These are phyloP conservation scores for Ophiostoma populinum DNA, from an alignment of 2,329 filamentous ascomycete genomes.

Conservation along the genomic window DNA sequence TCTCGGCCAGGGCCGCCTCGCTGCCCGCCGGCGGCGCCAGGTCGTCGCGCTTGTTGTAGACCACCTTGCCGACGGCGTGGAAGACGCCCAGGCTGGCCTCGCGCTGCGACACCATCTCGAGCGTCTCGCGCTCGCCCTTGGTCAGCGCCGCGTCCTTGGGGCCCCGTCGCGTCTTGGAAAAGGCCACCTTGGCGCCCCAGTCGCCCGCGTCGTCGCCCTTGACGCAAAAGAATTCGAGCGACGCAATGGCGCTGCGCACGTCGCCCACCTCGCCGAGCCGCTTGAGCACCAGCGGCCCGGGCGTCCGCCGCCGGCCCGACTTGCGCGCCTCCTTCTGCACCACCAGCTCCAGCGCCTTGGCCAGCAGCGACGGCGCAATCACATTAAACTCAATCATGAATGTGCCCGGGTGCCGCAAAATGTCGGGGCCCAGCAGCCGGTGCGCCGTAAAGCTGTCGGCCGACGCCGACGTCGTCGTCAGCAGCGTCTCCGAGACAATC, in stretches of 20 bases:
- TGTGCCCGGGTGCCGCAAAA: slow-evolving; percentile 64
- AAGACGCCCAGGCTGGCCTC: slow-evolving; percentile 89
- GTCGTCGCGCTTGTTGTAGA: slow-evolving; percentile 83
- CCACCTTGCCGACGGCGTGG: slow-evolving; percentile 85
- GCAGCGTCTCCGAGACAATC: slow-evolving; percentile 76
- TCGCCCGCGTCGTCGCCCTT: slow-evolving; percentile 58
- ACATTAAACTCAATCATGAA: slow-evolving; percentile 82
- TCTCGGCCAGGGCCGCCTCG: slow-evolving; percentile 28
- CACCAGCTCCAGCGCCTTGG: slow-evolving; percentile 67
- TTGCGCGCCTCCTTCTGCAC: slow-evolving; percentile 71
- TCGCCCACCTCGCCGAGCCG: slow-evolving; percentile 75
- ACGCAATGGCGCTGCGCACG: slow-evolving; percentile 79
- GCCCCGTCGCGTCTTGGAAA: slow-evolving; percentile 49
- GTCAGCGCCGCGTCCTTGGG: slow-evolving; percentile 45
- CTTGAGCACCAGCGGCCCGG: slow-evolving; percentile 63
- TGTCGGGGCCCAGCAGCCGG: slow-evolving; percentile 70
- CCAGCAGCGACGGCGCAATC: slow-evolving; percentile 70
- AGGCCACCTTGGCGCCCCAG: slow-evolving; percentile 58
- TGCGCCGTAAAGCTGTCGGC: slow-evolving; percentile 89
- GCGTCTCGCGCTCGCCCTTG: slow-evolving; percentile 57
- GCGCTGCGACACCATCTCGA: slow-evolving; percentile 68
- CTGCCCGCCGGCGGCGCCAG: slow-evolving; percentile 20
- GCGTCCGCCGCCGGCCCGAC: slow-evolving; percentile 57
- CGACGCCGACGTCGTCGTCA: slow-evolving; percentile 69
- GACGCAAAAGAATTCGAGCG: slow-evolving; percentile 80